Percentiles rank a stretch among this genome's conserved stretches.
These are phyloP conservation scores for Musa acuminata DNA, from an alignment of 176 grass and related monocot species.

Conservation along the genomic window DNA sequence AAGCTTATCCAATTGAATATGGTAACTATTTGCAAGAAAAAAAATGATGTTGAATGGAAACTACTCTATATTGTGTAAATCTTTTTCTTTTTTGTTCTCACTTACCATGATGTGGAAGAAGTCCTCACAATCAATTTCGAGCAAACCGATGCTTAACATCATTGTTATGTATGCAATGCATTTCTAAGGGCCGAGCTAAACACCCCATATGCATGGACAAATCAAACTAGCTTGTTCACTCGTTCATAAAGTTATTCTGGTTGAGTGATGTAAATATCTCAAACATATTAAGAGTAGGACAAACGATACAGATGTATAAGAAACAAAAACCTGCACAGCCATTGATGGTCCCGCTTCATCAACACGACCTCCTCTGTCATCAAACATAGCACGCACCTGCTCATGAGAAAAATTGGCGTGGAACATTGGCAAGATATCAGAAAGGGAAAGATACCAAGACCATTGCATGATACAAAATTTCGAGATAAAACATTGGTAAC, in stretches of 20 bases:
- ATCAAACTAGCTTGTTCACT: neutral
- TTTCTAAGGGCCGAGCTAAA: neutral
- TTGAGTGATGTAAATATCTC: neutral
- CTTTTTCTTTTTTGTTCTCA: too few relatives aligned
- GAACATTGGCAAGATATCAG: neutral
- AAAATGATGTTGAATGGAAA: too few relatives aligned
- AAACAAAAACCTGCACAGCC: constrained; percentile 66
- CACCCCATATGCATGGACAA: neutral
- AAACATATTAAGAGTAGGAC: constrained; percentile 15
- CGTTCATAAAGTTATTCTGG: neutral
- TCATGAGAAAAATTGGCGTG: neutral
- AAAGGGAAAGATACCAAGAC: neutral
- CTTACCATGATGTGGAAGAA: too few relatives aligned
- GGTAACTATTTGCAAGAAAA: too few relatives aligned
- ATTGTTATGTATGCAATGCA: neutral
- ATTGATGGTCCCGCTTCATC: constrained; percentile 83
- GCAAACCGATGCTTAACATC: neutral
- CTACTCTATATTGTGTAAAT: too few relatives aligned
- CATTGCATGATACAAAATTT: neutral
- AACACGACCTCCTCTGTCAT: constrained; percentile 63
- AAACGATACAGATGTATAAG: neutral
- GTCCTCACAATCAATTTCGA: neutral
- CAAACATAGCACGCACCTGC: constrained; percentile 97
- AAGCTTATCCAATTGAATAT: too few relatives aligned
- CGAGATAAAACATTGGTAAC: neutral